Evolutionary conservation across 1,284 basidiomycete genomes (phyloP), one percentile per base, ranked within the genome.

Genomic region (Rhodotorula sp.): DNA sequence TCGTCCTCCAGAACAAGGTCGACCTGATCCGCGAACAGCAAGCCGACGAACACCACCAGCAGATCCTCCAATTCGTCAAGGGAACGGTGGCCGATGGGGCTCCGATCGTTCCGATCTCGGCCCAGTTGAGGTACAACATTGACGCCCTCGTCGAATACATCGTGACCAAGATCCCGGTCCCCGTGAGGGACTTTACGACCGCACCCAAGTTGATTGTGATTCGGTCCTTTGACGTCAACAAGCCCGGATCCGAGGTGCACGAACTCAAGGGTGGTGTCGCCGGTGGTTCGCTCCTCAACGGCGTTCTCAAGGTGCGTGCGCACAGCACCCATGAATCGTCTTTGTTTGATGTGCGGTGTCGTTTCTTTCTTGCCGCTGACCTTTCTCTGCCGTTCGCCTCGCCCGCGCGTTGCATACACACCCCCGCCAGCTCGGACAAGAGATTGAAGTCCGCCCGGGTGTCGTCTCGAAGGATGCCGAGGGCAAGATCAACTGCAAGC

Each of bases 81-180:
- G 93, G 94, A 66, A 99, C 95, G 53, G 93, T 97, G 62, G 96
- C 96, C 62, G 92, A 96, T 82, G 88, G 89, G 33, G 97, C 96
- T 14, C 95, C 96, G 64, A 97, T 99, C 81, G 92, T 99, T 60
- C 95, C 95, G 71, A 97, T 99, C 80, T 99, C 95, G 53, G 95
- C 95, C 7, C 96, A 99, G 83, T 85, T 99, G 71, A 93, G 93
- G 83, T 99, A 97, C 86, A 99, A 99, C 85, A 98, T 99, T 78
- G 95, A 98, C 79, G 95, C 95, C n/a, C 95, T 99, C 63, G 96
- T 96, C 84, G 94, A 98, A 80, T 97, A 98, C 84, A 95, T 99
- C 80, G 93, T 95, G 77, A 95, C 93, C 82, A 88, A 91, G 69
- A 97, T 99, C 77, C 93, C 95, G 17, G 91, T 98, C 59, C 95